Base-by-base conservation (phyloP, 805 yeast species). In the Lipomyces lipofer region DNA sequence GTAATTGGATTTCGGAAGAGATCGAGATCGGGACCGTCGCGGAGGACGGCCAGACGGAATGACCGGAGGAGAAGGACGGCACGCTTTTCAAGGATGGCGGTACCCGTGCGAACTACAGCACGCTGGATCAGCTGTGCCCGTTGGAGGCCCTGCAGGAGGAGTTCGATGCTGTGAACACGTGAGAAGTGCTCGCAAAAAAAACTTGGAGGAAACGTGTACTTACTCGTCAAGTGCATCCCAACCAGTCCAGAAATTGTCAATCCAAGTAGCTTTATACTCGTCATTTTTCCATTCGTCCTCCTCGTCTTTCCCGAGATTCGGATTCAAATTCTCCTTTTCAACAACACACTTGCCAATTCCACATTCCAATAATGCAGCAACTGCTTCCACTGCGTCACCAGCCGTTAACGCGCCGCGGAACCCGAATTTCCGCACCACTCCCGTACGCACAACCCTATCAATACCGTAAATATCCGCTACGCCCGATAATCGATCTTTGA, bases 331-430 rank as follows among this genome's bases (percentile, higher is more conserved):
- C 21, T 62, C 66, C 42, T 69, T 65, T 13, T 64, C 64, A 4
- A 67, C 36, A 6, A 36, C 35, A 17, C 22, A 21, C 36, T 51
- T 29, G 30, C 53, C 53, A 22, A 32, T 47, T 24, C 72, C 69
- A 7, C 59, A 55, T 66, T 94, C 97, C 22, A 94, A 72, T 49
- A 92, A 69, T 1, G 98, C 97, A 2, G 90, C 80, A 7, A 94
- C 72, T 0, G 96, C 81, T 66, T 94, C 97, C 2, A 88, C 96
- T 66, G 86, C 89, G 68, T 94, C 99, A 70, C 89, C 87, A 0
- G 98, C 98, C 35, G 95, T 83, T 13, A 92, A 75, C 12, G 86
- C 81, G 1, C 97, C 97, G 56, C 86, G 82, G 66, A 79, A 92
- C 0, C 99, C 99, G 71, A 80, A 90, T 4, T 87, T 82, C 56